Evolutionary conservation across 2,329 filamentous ascomycete species (phyloP).

Genomic region (Lasiodiplodia citricola): DNA sequence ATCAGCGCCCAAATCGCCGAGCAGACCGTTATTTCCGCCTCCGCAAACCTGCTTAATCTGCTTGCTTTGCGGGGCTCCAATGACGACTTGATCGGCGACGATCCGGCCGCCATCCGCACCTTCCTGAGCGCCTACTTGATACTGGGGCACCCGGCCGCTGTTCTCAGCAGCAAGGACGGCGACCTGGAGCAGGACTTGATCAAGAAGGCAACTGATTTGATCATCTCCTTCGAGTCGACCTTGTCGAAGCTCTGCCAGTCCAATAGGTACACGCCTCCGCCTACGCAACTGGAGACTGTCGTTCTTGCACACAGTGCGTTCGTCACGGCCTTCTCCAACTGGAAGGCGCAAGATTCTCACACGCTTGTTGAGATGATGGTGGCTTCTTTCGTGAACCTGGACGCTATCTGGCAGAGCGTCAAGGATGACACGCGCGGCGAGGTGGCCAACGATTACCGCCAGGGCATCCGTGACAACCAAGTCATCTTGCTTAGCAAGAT

Average conservation of each 20-base stretch:
- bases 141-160: slow-evolving; percentile 76
- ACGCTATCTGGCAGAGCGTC: slow-evolving; percentile 82
- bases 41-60: slow-evolving; percentile 70
- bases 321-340: slow-evolving; percentile 78
- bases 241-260: slow-evolving; percentile 67
- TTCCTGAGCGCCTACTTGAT: slow-evolving; percentile 83
- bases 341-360: slow-evolving; percentile 81
- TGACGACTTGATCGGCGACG: slow-evolving; percentile 66
- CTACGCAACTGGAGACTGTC: slow-evolving; percentile 65
- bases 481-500: slow-evolving; percentile 79
- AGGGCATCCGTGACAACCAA: slow-evolving; percentile 82
- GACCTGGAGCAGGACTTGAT: slow-evolving; percentile 74
- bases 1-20: slow-evolving; percentile 72
- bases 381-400: slow-evolving; percentile 83
- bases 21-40: slow-evolving; percentile 68
- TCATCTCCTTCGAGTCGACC: slow-evolving; percentile 78
- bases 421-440: slow-evolving; percentile 77
- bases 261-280: slow-evolving; percentile 71
- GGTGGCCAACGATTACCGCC: slow-evolving; percentile 75
- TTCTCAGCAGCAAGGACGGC: slow-evolving; percentile 76
- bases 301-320: slow-evolving; percentile 75
- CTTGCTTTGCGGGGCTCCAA: slow-evolving; percentile 68
- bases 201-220: slow-evolving; percentile 75
- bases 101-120: slow-evolving; percentile 74
- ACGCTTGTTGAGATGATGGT: slow-evolving; percentile 83